Evolutionary conservation across 176 grass and related monocot genomes (phyloP).

Genomic region (Musa beccarii): DNA sequence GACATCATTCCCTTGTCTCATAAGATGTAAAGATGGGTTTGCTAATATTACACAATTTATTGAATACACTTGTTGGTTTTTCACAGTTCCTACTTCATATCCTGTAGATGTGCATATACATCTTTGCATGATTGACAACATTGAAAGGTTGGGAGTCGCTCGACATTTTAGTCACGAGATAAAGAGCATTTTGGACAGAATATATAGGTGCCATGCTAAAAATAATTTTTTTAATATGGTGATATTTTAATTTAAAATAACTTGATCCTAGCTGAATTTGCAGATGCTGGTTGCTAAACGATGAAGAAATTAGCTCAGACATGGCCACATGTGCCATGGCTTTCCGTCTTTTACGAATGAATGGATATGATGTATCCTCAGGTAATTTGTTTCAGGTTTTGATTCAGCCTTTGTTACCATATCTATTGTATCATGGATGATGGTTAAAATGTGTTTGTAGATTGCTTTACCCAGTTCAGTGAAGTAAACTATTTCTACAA

Average conservation of each 20-base stretch:
- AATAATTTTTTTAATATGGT: neutral
- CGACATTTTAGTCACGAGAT: constrained; percentile 42
- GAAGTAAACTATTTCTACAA: constrained; percentile 31
- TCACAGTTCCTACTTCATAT: constrained; percentile 42
- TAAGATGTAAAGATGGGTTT: neutral
- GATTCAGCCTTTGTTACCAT: constrained; percentile 5
- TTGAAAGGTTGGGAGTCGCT: constrained; percentile 61
- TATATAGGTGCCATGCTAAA: constrained; percentile 35
- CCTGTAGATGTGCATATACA: constrained; percentile 32
- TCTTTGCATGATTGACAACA: constrained; percentile 47
- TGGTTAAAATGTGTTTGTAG: constrained; percentile 20
- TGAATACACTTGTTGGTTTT: neutral
- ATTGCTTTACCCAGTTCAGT: constrained; percentile 36
- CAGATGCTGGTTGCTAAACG: constrained; percentile 66
- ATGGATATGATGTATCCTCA: constrained; percentile 68
- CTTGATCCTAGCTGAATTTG: constrained; percentile 16
- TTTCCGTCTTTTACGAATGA: constrained; percentile 60
- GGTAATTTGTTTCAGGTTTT: constrained; percentile 13
- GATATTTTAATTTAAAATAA: constrained; percentile 1
- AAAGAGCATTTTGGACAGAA: constrained; percentile 44
- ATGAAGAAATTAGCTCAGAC: constrained; percentile 49
- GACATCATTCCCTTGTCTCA: neutral
- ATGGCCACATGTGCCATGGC: constrained; percentile 56
- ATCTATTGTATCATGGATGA: neutral
- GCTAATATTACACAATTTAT: neutral